These are phyloP conservation scores for Aphanocladium album DNA, from an alignment of 2,329 filamentous ascomycete species.

Conservation along the genomic window DNA sequence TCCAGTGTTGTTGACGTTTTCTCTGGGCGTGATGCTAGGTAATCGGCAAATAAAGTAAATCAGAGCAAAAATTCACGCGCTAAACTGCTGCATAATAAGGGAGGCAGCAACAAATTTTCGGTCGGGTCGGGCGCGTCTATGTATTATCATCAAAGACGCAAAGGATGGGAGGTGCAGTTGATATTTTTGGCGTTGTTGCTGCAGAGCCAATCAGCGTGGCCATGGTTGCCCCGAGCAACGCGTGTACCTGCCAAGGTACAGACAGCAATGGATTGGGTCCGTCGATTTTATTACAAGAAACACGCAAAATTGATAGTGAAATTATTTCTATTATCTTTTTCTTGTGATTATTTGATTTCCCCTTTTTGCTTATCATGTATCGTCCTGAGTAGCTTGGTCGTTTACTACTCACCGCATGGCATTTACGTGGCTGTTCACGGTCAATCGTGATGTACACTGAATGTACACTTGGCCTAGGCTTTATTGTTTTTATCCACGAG, in stretches of 20 bases:
- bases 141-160: conserved; percentile 4
- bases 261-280: not conserved
- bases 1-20: not conserved
- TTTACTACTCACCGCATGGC: too few relatives aligned
- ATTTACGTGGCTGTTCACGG: too few relatives aligned
- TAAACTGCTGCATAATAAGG: conserved; percentile 8
- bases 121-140: not conserved
- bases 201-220: conserved; percentile 25
- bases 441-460: too few relatives aligned
- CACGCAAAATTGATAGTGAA: too few relatives aligned
- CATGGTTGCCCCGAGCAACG: conserved; percentile 11
- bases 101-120: not conserved
- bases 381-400: too few relatives aligned
- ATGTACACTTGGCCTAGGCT: too few relatives aligned
- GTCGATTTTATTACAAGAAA: not conserved
- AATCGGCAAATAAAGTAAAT: conserved; percentile 1
- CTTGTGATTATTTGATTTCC: too few relatives aligned
- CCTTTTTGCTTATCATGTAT: too few relatives aligned
- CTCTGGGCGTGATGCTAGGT: not conserved
- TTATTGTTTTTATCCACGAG: too few relatives aligned
- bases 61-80: conserved; percentile 7
- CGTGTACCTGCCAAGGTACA: not conserved
- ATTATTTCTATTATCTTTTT: too few relatives aligned
- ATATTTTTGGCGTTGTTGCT: conserved; percentile 22
- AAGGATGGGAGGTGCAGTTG: conserved; percentile 13